A percentile compares a stretch with the other conserved stretches of the same genome.
phyloP scores from a whole-genome alignment of 2,329 filamentous ascomycete species.

The Paecilomyces sp. region DNA sequence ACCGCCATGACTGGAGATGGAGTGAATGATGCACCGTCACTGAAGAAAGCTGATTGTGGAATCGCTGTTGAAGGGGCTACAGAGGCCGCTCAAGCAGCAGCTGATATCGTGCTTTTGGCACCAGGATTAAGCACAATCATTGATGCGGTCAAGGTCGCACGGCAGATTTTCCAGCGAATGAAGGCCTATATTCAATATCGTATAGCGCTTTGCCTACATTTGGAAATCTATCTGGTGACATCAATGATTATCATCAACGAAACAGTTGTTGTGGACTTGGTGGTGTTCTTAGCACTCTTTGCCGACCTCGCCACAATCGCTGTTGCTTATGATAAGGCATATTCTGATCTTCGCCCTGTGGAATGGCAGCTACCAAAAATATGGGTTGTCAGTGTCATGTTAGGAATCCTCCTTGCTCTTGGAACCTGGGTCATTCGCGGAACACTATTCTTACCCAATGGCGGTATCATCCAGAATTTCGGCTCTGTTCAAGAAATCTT shows the following conservation, averaged over 20 bases:
- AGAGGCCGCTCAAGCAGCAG: slow-evolving; percentile 60
- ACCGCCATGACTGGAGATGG: slow-evolving; percentile 66
- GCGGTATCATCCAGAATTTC: slow-evolving; percentile 63
- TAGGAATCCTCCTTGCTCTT: slow-evolving; percentile 58
- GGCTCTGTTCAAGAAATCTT: slow-evolving; percentile 65
- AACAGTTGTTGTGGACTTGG: slow-evolving; percentile 60
- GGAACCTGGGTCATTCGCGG: slow-evolving; percentile 65
- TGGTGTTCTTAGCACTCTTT: slow-evolving; percentile 68
- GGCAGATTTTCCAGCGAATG: slow-evolving; percentile 67
- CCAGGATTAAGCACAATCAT: slow-evolving; percentile 63
- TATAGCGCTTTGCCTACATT: slow-evolving; percentile 62
- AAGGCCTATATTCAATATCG: slow-evolving; percentile 67
- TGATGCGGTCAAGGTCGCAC: slow-evolving; percentile 60
- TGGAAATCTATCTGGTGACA: slow-evolving; percentile 64
- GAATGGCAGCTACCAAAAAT: slow-evolving; percentile 72
- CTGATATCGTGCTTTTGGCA: slow-evolving; percentile 63
- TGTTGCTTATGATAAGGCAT: slow-evolving; percentile 67
- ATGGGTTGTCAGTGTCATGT: slow-evolving; percentile 53
- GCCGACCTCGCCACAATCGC: slow-evolving; percentile 68
- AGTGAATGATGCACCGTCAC: slow-evolving; percentile 62
- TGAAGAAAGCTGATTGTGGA: slow-evolving; percentile 64
- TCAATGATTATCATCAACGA: slow-evolving; percentile 71
- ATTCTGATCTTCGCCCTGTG: slow-evolving; percentile 63
- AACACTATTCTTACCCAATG: slow-evolving; percentile 56
- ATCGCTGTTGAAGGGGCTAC: slow-evolving; percentile 62